Conservation (phyloP, 345 rosid species). For the Heritiera littoralis region DNA sequence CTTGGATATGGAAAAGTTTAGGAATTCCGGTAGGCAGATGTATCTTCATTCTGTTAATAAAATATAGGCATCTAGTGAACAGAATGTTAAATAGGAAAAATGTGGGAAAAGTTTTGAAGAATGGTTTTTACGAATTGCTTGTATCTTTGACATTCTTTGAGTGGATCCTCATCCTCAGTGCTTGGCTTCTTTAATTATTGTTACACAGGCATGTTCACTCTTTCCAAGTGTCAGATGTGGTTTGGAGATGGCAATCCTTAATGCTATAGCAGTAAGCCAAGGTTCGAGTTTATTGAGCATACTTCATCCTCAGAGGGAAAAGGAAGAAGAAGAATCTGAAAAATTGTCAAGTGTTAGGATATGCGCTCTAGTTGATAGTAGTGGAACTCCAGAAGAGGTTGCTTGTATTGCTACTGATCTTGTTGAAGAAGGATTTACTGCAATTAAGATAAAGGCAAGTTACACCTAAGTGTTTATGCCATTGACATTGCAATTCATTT, state of each 20-base stretch:
- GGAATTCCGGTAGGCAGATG: conserved; percentile 63
- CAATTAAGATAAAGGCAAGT: conserved; percentile 88
- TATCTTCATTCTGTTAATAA: conserved; percentile 27
- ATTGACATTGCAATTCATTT: background rate
- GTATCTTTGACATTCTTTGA: background rate
- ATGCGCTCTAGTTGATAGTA: conserved; percentile 84
- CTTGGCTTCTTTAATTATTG: conserved; percentile 16
- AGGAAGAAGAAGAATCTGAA: conserved; percentile 40
- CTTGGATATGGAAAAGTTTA: conserved; percentile 81
- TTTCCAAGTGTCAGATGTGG: conserved; percentile 95
- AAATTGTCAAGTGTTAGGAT: conserved; percentile 51
- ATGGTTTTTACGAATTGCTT: background rate
- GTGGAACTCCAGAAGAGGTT: conserved; percentile 73
- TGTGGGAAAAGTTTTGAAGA: background rate
- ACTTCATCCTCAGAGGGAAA: conserved; percentile 35
- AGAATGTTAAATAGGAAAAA: background rate
- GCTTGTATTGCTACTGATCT: conserved; percentile 62
- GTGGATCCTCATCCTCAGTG: background rate
- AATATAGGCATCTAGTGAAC: background rate
- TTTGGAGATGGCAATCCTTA: conserved; percentile 90
- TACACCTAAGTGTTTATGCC: background rate
- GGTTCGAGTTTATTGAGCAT: conserved; percentile 55
- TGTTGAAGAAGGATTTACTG: conserved; percentile 75
- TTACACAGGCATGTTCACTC: conserved; percentile 66
- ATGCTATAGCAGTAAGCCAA: conserved; percentile 62